Evolutionary conservation across 371 early-diverging fungal genomes (phyloP), one percentile per base, ranked within the genome.

Genomic region (Apophysomyces trapeziformis): DNA sequence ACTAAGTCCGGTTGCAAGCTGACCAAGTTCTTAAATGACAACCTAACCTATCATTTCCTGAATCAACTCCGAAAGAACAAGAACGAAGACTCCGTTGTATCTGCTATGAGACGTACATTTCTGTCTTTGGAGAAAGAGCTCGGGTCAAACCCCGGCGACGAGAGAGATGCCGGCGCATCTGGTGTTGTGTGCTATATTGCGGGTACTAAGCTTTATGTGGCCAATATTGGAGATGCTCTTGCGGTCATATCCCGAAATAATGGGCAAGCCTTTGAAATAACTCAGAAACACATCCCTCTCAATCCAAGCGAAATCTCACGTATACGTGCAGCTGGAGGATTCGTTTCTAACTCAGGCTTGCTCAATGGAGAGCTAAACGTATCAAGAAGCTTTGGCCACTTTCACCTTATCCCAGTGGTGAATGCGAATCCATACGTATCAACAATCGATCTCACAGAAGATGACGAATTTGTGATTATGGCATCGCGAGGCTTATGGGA

Each of bases 391-490:
- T 95, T 97, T 81, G 97, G 97, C 1, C 90, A 93, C 73, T 94
- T 90, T 68, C 88, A 90, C 60, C 72, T 93, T 46, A 85, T 93
- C 4, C 95, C 95, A 4, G 82, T 89, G n/a, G 89, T 96, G 21
- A 95, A 93, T 65, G 88, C 95, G 7, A 93, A 94, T 54, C 96
- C 97, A 2, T 91, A 80, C 38, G 90, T 95, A 45, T 84, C 86
- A 13, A 84, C 82, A 11, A 85, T 93, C 12, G 84, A 90, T 35
- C 72, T 96, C 63, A 84, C 88, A 0, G 92, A 91, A 70, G 88
- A 90, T 61, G 97, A 96, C 64, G 97, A 97, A 73, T 94, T 96
- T 75, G 75, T 96, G 5, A 94, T 96, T 57, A 83, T 97, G 83
- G 95, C 93, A 5, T 92, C 90, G 38, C 82, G 82, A 4, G 91